These are phyloP conservation scores for Diddensiella santjacobensis DNA, from an alignment of 805 yeast species.

Conservation along the genomic window DNA sequence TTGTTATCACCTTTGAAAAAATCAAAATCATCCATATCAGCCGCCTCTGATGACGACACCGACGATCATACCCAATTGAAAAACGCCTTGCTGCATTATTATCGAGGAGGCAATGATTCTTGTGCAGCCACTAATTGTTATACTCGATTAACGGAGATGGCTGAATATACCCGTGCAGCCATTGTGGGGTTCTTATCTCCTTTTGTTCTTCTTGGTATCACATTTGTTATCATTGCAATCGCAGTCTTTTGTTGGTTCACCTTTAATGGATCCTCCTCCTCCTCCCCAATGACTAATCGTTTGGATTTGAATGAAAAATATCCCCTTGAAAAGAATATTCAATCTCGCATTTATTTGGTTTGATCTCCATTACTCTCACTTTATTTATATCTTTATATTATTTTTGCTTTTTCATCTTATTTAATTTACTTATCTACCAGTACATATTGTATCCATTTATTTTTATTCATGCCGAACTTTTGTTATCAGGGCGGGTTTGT, in stretches of 20 bases:
- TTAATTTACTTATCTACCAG: no score
- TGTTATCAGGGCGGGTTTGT: no score
- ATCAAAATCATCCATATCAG: neutral
- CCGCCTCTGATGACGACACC: neutral
- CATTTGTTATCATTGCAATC: slow-evolving; percentile 16
- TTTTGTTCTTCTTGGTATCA: slow-evolving; percentile 20
- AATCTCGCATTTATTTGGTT: no score
- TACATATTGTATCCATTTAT: no score
- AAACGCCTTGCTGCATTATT: slow-evolving; percentile 30
- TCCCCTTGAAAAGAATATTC: no score
- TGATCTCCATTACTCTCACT: no score
- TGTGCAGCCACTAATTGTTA: slow-evolving; percentile 9
- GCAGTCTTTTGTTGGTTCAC: slow-evolving; percentile 14
- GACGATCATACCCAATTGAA: slow-evolving; percentile 3
- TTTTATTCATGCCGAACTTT: no score
- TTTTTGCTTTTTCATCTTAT: no score
- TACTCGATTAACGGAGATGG: slow-evolving; percentile 14
- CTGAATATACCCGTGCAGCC: slow-evolving; percentile 17
- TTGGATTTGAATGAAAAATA: no score
- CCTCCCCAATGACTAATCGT: no score
- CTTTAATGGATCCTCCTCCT: neutral
- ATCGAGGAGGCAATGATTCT: slow-evolving; percentile 17
- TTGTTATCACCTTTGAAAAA: neutral
- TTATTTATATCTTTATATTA: no score
- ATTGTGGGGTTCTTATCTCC: slow-evolving; percentile 25